phyloP scores from a whole-genome alignment of 352 stramenopile species.

The Pythium pectinolyticum region DNA sequence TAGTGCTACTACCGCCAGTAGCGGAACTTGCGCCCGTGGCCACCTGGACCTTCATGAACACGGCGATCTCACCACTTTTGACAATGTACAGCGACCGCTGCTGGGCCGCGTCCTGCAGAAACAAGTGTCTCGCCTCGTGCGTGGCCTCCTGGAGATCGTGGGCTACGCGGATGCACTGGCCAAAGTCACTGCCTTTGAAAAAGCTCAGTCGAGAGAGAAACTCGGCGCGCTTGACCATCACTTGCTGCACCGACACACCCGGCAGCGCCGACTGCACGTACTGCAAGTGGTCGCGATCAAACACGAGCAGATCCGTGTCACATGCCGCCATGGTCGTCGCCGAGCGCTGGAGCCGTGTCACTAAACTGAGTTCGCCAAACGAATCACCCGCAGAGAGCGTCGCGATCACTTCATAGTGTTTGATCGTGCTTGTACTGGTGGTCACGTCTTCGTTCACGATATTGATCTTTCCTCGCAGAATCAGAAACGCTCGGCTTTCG shows the following conservation, averaged over 20 bases:
- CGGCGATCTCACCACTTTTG: conserved; percentile 62
- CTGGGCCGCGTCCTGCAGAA: conserved; percentile 52
- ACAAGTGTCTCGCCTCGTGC: conserved; percentile 63
- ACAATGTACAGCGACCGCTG: conserved; percentile 66
- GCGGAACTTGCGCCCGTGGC: background rate
- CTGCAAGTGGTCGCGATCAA: conserved; percentile 62
- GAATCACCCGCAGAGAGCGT: conserved; percentile 66
- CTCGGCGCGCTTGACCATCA: conserved; percentile 71
- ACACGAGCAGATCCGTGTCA: conserved; percentile 68
- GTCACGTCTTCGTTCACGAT: conserved; percentile 78
- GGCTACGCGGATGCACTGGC: conserved; percentile 70
- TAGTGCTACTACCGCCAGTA: background rate
- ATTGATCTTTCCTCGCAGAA: conserved; percentile 70
- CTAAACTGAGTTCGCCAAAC: conserved; percentile 73
- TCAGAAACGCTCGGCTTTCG: conserved; percentile 77
- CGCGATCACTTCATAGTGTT: conserved; percentile 61
- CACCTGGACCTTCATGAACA: conserved; percentile 43
- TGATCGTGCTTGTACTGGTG: conserved; percentile 30
- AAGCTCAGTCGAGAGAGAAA: conserved; percentile 63
- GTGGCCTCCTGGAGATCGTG: conserved; percentile 60
- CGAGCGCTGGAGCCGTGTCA: conserved; percentile 67
- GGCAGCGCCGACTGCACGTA: conserved; percentile 39
- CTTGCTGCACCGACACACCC: conserved; percentile 62
- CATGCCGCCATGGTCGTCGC: conserved; percentile 60
- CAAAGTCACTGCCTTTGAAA: conserved; percentile 58